A percentile compares a stretch with the other conserved stretches of the same genome.
phyloP scores from a whole-genome alignment of 1,284 basidiomycete genomes.

The Trichosporon ovoides region DNA sequence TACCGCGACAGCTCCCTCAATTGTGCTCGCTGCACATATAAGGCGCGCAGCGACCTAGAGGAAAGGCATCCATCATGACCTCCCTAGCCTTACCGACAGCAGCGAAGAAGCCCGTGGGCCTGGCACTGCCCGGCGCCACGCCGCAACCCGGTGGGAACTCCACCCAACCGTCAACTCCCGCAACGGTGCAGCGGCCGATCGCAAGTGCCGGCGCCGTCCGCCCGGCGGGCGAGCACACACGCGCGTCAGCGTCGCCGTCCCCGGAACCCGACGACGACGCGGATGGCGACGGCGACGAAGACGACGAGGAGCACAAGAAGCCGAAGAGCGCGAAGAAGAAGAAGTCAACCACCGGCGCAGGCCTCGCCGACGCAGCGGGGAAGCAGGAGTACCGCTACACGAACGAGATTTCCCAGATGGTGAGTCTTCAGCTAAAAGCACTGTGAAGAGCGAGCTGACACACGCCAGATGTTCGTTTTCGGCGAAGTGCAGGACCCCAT shows the following conservation, averaged over 20 bases:
- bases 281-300: conserved; percentile 36
- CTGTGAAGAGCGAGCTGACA: not conserved
- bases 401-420: conserved; percentile 79
- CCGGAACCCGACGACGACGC: conserved; percentile 31
- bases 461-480: conserved; percentile 86
- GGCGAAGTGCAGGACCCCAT: conserved; percentile 89
- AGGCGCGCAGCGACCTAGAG: too few relatives aligned
- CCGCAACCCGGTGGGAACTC: not conserved
- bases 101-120: conserved; percentile 13
- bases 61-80: conserved; percentile 11
- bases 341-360: conserved; percentile 17
- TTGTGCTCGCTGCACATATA: too few relatives aligned
- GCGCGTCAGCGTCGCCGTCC: conserved; percentile 19
- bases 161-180: not conserved
- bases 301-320: conserved; percentile 29
- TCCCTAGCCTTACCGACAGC: conserved; percentile 9
- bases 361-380: conserved; percentile 7
- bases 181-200: not conserved
- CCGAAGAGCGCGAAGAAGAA: conserved; percentile 25
- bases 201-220: not conserved
- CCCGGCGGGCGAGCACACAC: not conserved
- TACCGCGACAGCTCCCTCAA: too few relatives aligned
- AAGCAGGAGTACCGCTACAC: conserved; percentile 64
- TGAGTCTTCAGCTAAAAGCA: conserved; percentile 36
- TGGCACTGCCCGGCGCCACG: conserved; percentile 18